Conservation (phyloP, 2,329 filamentous ascomycete genomes). For the Fusarium drepaniforme region DNA sequence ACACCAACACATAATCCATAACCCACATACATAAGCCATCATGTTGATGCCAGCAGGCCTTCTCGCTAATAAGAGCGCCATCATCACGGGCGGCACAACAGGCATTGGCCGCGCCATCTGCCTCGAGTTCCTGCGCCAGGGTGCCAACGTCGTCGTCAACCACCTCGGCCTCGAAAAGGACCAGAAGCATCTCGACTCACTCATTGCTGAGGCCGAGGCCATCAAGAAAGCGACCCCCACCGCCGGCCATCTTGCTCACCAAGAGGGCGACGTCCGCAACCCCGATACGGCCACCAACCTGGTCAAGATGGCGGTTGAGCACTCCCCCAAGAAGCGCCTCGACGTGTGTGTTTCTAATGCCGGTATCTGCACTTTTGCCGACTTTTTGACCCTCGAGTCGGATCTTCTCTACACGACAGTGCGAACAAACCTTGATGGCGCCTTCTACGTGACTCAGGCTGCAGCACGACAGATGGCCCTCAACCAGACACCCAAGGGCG, state of each 20-base stretch:
- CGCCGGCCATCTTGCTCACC: constrained; percentile 70
- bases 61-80: constrained; percentile 80
- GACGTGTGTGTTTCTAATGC: constrained; percentile 91
- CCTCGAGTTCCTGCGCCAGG: constrained; percentile 81
- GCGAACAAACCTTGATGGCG: constrained; percentile 84
- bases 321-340: constrained; percentile 62
- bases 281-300: constrained; percentile 78
- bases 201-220: constrained; percentile 63
- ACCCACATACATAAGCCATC: constrained; percentile 13
- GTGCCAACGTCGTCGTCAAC: constrained; percentile 84
- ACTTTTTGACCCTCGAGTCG: constrained; percentile 81
- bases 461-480: constrained; percentile 85
- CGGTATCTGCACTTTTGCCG: constrained; percentile 88
- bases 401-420: constrained; percentile 80
- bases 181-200: constrained; percentile 62
- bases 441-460: constrained; percentile 90
- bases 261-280: constrained; percentile 82
- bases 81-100: constrained; percentile 88
- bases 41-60: constrained; percentile 65
- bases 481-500: constrained; percentile 72
- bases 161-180: constrained; percentile 74
- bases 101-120: constrained; percentile 90
- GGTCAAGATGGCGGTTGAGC: constrained; percentile 73
- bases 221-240: constrained; percentile 58
- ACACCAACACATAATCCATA: neutral